Base-by-base conservation (phyloP, 768 basidiomycete species). In the Rhizopogon vinicolor region DNA sequence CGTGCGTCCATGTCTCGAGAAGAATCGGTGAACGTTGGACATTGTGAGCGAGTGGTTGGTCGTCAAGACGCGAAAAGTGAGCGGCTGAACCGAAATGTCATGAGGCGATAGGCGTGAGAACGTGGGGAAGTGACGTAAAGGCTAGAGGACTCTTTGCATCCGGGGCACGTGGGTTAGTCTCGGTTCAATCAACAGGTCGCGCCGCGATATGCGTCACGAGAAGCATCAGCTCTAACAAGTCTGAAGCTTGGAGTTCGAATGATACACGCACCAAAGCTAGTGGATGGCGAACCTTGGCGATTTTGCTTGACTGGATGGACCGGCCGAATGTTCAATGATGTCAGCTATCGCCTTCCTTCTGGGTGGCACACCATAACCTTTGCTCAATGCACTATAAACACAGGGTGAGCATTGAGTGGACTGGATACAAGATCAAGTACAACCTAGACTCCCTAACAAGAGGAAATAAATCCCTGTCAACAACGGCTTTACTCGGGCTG, bases 91-190 rank as follows among this genome's bases (percentile, higher is more conserved):
- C n/a, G n/a, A 28, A 18, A 7, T 18, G 18, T 19, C 41, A 51
- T 31, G 16, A n/a, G 14, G 29, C 29, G 31, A 46, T 16, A 25
- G 12, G 12, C 59, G 68, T 71, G 68, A 9, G 68, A 69, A 70
- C 22, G 46, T 57, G 58, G 59, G 59, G 37, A 18, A 53, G 66
- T 68, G 68, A 70, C 68, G 56, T 70, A 68, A 68, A 37, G 12
- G 25, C 25, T 25, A 25, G 5, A 25, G 10, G 22, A 35, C 42
- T 29, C 35, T 45, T 37, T 49, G 44, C 31, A 33, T 49, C 44
- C 45, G 52, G 46, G 18, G 19, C 43, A 49, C 7, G 31, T 37
- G n/a, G 28, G 10, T 41, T 19, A 22, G 33, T 22, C 33, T 22
- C 22, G 13, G 25, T 25, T 25, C 25, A 25, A 4, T 25, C 25